Conservation (phyloP, 768 basidiomycete species). For the Lactarius quietus region DNA sequence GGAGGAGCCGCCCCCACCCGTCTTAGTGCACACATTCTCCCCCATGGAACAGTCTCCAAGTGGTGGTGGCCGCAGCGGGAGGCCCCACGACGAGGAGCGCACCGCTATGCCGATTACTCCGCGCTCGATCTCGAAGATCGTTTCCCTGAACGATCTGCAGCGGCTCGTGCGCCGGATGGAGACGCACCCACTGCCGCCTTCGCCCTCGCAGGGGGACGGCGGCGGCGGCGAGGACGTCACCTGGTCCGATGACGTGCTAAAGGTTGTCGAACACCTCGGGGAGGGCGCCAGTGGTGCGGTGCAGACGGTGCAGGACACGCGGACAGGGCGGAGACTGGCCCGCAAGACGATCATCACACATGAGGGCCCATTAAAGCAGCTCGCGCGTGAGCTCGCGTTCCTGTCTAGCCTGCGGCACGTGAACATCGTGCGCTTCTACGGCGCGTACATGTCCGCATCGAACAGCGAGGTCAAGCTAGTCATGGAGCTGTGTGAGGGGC, state of each 20-base stretch:
- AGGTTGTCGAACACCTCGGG: conserved; percentile 68
- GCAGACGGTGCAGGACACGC: conserved; percentile 77
- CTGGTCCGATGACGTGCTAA: conserved; percentile 63
- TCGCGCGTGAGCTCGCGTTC: conserved; percentile 82
- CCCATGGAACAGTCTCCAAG: not conserved
- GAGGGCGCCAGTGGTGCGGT: conserved; percentile 93
- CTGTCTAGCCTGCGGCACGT: conserved; percentile 72
- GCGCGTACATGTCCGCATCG: conserved; percentile 77
- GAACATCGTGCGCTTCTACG: conserved; percentile 85
- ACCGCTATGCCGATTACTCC: conserved; percentile 18
- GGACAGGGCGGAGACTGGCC: conserved; percentile 74
- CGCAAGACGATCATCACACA: conserved; percentile 86
- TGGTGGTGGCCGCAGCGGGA: not conserved
- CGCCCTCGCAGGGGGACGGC: not conserved
- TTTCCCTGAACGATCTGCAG: conserved; percentile 16
- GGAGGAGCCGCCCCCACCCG: not conserved
- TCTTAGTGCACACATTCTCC: not conserved
- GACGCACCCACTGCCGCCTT: not conserved
- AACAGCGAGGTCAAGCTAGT: conserved; percentile 86
- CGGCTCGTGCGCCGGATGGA: conserved; percentile 22
- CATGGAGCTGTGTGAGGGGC: conserved; percentile 81
- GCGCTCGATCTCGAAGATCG: conserved; percentile 20
- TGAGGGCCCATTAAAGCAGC: conserved; percentile 81
- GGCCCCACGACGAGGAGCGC: not conserved
- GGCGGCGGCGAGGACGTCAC: not conserved